Percentiles rank a stretch among this genome's conserved stretches.
phyloP scores from a whole-genome alignment of 805 yeast species.

The Candida adriatica region DNA sequence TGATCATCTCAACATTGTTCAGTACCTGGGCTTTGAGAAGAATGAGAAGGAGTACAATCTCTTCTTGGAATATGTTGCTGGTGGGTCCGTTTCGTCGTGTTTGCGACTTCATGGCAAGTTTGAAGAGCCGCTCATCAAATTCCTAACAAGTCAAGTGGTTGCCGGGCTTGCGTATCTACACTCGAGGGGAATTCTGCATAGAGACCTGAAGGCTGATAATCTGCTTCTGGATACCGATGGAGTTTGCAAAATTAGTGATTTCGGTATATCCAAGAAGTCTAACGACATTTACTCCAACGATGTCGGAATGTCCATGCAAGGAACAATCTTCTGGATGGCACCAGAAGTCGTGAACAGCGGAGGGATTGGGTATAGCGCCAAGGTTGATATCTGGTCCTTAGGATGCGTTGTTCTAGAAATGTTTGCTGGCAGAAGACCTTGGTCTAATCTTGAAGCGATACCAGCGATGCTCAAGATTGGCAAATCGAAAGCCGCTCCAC shows the following conservation, averaged over 20 bases:
- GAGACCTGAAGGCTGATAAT: slow-evolving; percentile 95
- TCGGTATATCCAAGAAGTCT: slow-evolving; percentile 87
- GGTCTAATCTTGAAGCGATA: slow-evolving; percentile 93
- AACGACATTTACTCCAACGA: slow-evolving; percentile 83
- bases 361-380: slow-evolving; percentile 94
- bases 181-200: slow-evolving; percentile 77
- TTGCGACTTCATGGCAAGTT: slow-evolving; percentile 78
- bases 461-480: slow-evolving; percentile 92
- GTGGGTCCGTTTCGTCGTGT: slow-evolving; percentile 91
- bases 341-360: slow-evolving; percentile 94
- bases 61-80: slow-evolving; percentile 94
- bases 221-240: slow-evolving; percentile 85
- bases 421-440: slow-evolving; percentile 96
- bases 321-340: slow-evolving; percentile 99
- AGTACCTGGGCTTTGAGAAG: slow-evolving; percentile 89
- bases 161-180: slow-evolving; percentile 86
- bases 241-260: slow-evolving; percentile 90
- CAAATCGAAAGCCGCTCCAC: slow-evolving; percentile 84
- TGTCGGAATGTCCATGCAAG: slow-evolving; percentile 97
- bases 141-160: slow-evolving; percentile 71
- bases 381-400: slow-evolving; percentile 95
- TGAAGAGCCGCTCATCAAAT: slow-evolving; percentile 68
- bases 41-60: slow-evolving; percentile 67
- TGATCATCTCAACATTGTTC: slow-evolving; percentile 92
- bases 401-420: slow-evolving; percentile 97